phyloP scores from a whole-genome alignment of 2,329 filamentous ascomycete genomes.

The Fusarium sp. region DNA sequence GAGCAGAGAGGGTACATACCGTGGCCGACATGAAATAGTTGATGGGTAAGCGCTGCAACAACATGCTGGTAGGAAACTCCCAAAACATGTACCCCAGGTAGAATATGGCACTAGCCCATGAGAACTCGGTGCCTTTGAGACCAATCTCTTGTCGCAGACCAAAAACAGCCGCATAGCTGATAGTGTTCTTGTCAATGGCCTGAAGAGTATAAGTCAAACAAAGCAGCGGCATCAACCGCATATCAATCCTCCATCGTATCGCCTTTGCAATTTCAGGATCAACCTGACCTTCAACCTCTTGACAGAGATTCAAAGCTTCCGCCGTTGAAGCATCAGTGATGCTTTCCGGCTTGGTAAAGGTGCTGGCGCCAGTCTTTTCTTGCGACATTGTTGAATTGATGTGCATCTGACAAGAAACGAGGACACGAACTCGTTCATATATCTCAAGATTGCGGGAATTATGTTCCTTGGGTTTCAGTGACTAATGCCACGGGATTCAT shows the following conservation, averaged over 20 bases:
- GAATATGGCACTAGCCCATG: conserved; percentile 54
- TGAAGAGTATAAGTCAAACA: conserved; percentile 39
- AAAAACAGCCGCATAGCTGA: conserved; percentile 53
- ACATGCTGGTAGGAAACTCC: conserved; percentile 49
- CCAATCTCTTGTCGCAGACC: conserved; percentile 50
- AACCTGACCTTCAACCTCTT: conserved; percentile 1
- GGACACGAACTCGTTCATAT: not conserved
- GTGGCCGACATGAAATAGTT: conserved; percentile 26
- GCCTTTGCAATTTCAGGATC: conserved; percentile 3
- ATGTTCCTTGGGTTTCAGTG: not conserved
- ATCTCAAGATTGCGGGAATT: not conserved
- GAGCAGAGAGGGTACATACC: not conserved
- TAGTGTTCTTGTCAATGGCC: conserved; percentile 35
- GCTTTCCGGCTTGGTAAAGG: not conserved
- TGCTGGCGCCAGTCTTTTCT: not conserved
- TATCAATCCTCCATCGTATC: conserved; percentile 30
- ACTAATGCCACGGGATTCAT: not conserved
- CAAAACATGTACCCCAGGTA: conserved; percentile 52
- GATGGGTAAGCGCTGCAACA: conserved; percentile 20
- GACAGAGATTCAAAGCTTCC: conserved; percentile 10
- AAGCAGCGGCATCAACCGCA: conserved; percentile 37
- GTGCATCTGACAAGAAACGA: not conserved
- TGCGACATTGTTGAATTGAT: not conserved
- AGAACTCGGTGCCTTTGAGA: conserved; percentile 50
- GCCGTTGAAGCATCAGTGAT: conserved; percentile 14